Evolutionary conservation across 495 filamentous ascomycete genomes (phyloP), one percentile per base, ranked within the genome.

Genomic region (Penicillium arizonense): DNA sequence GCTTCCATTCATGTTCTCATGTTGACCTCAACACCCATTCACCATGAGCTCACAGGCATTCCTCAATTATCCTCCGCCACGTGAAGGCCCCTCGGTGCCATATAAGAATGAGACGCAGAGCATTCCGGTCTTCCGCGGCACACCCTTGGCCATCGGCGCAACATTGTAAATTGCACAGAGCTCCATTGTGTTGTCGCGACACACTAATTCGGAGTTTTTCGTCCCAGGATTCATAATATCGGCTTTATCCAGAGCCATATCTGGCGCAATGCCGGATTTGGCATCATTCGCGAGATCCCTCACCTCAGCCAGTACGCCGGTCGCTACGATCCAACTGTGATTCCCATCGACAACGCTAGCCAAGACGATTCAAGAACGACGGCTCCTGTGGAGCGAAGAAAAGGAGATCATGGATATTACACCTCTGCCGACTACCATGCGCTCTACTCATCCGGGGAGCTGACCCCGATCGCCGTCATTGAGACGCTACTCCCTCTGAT

Each of bases 251-350:
- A 84, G 45, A 74, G 67, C 53, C 67, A 83, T 45, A 76, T 91
- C 56, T 96, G 87, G 88, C 69, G 59, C 40, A 93, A 91, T 71
- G 89, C 89, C 24, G 85, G 86, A 18, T 90, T 97, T 55, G 76
- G 70, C 36, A 60, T 70, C 23, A 76, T 91, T 26, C 82, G 81
- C 44, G 61, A 81, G 30, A 73, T 87, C 7, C 59, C 66, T 4
- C 75, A 79, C 20, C 76, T 96, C 12, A 71, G 83, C 6, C 54
- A 75, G 18, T 85, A 86, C 58, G 62, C 77, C 12, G 79, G 85
- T 13, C 80, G 87, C 53, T 91, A 82, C 62, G 90, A 94, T 59
- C 92, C 93, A n/a, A 87, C 88, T 30, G 91, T 96, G 20, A 87
- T 88, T 37, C 90, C 89, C 5, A 63, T 87, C 43, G 52, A 63